Evolutionary conservation across 1,284 basidiomycete species (phyloP), one percentile per base, ranked within the genome.

Genomic region (Singerocomus inundabilis): DNA sequence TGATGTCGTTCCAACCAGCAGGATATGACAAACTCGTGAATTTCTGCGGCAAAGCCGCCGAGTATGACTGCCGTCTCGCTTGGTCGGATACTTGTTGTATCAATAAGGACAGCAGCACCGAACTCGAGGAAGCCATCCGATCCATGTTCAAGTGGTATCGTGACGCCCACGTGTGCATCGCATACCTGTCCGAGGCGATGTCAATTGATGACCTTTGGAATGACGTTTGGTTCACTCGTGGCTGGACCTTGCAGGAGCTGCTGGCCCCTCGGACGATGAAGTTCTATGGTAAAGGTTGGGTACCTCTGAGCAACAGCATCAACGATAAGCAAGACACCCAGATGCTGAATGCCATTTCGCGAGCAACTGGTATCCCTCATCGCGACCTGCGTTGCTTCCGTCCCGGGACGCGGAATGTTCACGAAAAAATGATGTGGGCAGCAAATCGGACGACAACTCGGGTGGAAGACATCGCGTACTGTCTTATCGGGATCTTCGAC

Each of bases 111-210:
- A 64, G 62, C 29, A 60, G 64, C 29, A 55, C 63, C 4, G 63
- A 64, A 33, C 66, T 67, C 1, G 65, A 69, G 37, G 66, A 64
- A 38, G 63, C 66, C 0, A 64, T 64, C 28, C 64, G 65, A 13
- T 64, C 66, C 24, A 68, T 64, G 63, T 64, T 64, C 51, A 67
- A 63, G 46, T 64, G 66, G 66, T 64, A 64, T 38, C 63, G 59
- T 4, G 60, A 64, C 3, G 30, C 64, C 4, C 44, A 69, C 28
- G 51, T 62, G 8, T 69, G 66, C 52, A 66, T 64, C 30, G 66
- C 66, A 18, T 69, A 66, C 59, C 30, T 64, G 52, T 57, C 66
- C 2, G 64, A 67, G 24, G 57, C 62, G 15, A 66, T 61, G 4
- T 62, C 64, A 0, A 28, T 58, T 0, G 63, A 66, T 3, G 63